A percentile compares a stretch with the other conserved stretches of the same genome.
Conservation (phyloP, 83 land plant species). For the Picea engelmannii region DNA sequence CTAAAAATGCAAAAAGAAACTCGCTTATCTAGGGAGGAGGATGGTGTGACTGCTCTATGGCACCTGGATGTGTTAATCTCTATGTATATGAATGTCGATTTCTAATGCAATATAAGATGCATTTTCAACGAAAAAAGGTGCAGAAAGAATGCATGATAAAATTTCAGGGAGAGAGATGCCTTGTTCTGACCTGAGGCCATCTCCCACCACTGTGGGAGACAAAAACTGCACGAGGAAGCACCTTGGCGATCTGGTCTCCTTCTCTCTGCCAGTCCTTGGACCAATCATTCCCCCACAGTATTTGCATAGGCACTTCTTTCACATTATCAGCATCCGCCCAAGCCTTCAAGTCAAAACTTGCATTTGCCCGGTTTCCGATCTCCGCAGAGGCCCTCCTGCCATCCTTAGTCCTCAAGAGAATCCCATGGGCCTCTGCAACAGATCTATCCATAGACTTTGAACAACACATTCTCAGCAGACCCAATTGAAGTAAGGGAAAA, state of each 20-base stretch:
- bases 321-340: slow-evolving; percentile 47
- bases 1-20: too few relatives aligned
- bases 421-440: slow-evolving; percentile 56
- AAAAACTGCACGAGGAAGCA: slow-evolving; percentile 45
- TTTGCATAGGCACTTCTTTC: slow-evolving; percentile 51
- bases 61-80: too few relatives aligned
- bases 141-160: too few relatives aligned
- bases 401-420: slow-evolving; percentile 47
- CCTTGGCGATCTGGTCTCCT: slow-evolving; percentile 38
- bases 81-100: too few relatives aligned
- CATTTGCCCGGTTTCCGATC: slow-evolving; percentile 53
- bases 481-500: slow-evolving; percentile 25
- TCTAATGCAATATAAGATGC: too few relatives aligned
- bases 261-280: slow-evolving; percentile 60
- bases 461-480: slow-evolving; percentile 52
- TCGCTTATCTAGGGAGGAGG: too few relatives aligned
- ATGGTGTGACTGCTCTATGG: too few relatives aligned
- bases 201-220: slow-evolving; percentile 60
- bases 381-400: slow-evolving; percentile 51
- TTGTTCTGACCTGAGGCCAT: slow-evolving; percentile 75
- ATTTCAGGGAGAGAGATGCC: too few relatives aligned
- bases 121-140: too few relatives aligned
- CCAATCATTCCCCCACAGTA: slow-evolving; percentile 68
- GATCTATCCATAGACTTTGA: slow-evolving; percentile 22
- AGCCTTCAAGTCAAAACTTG: slow-evolving; percentile 52